phyloP scores from a whole-genome alignment of 352 stramenopile genomes.

The Pythium folliculosum region DNA sequence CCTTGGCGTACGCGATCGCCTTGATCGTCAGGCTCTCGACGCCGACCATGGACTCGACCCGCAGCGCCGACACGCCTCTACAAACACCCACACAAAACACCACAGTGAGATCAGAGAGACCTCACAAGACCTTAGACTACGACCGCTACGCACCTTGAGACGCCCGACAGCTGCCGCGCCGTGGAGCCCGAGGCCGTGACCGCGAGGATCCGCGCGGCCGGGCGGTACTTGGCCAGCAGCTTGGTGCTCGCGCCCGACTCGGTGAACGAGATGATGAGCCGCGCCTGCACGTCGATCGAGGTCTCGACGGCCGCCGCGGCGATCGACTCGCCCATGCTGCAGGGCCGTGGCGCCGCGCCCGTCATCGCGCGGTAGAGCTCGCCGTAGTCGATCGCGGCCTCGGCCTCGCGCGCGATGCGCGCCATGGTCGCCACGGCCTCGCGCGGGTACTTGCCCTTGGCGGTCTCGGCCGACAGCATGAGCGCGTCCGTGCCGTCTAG shows the following conservation, averaged over 20 bases:
- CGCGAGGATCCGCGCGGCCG: slow-evolving; percentile 84
- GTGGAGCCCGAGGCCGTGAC: slow-evolving; percentile 80
- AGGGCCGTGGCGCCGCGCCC: slow-evolving; percentile 44
- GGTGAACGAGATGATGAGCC: slow-evolving; percentile 97
- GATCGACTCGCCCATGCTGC: slow-evolving; percentile 92
- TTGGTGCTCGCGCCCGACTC: slow-evolving; percentile 94
- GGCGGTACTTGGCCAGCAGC: slow-evolving; percentile 96
- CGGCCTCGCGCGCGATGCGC: slow-evolving; percentile 91
- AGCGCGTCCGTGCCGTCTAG: slow-evolving; percentile 98
- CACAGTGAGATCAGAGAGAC: neutral
- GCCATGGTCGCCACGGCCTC: slow-evolving; percentile 96
- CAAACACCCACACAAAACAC: neutral
- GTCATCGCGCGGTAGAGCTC: slow-evolving; percentile 66
- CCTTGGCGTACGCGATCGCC: slow-evolving; percentile 82
- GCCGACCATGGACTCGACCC: slow-evolving; percentile 78
- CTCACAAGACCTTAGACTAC: neutral
- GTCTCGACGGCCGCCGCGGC: slow-evolving; percentile 97
- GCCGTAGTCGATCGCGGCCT: slow-evolving; percentile 75
- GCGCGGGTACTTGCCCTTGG: slow-evolving; percentile 96
- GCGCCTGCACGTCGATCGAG: slow-evolving; percentile 95
- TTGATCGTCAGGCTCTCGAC: slow-evolving; percentile 86
- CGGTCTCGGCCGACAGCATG: slow-evolving; percentile 99
- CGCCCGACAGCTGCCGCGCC: slow-evolving; percentile 70
- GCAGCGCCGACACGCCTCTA: slow-evolving; percentile 68
- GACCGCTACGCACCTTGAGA: slow-evolving; percentile 60